Evolutionary conservation across 2,329 filamentous ascomycete species (phyloP), one percentile per base, ranked within the genome.

Genomic region (Talaromyces sp.): DNA sequence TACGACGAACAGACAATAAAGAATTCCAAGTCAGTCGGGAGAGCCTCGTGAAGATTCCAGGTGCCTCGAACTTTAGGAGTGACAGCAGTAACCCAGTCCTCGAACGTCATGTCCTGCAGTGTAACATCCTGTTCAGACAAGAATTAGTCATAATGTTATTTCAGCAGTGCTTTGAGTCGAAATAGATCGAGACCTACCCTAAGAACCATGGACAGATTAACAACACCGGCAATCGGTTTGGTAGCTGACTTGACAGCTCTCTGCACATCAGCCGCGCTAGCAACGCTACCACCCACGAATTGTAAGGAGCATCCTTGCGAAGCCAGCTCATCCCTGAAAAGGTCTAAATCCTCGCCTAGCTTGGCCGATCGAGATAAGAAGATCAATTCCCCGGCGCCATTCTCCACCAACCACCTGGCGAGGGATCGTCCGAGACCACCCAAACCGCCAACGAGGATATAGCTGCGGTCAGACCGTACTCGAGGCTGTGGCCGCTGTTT

Each of bases 401-500:
- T 77, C 15, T 73, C 69, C 22, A 77, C 75, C 50, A 88, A 75
- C 54, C 84, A 77, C 54, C 78, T 73, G 0, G 83, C 80, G 35
- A 87, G 80, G 66, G 79, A 80, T 22, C 80, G 78, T 0, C 86
- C 86, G 1, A 88, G 76, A 2, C 85, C 86, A 6, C 85, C 85
- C 0, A 87, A 75, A 0, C 85, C 84, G 11, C 86, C 86, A 2
- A 80, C 79, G 1, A 88, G 72, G 2, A 87, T 67, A 64, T 88
- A 88, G 0, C 84, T 82, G 1, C 73, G 77, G 11, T 79, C 69
- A 6, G 66, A 63, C 31, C 50, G 15, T 9, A 49, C n/a, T 52
- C 56, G 41, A n/a, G n/a, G 15, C 10, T 22, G 7, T 13, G 37
- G 56, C 41, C 25, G 50, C 27, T 35, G 57, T 35, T 41, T 27